phyloP scores from a whole-genome alignment of 1,139 yeast genomes.

The Nakaseomyces bracarensis region DNA sequence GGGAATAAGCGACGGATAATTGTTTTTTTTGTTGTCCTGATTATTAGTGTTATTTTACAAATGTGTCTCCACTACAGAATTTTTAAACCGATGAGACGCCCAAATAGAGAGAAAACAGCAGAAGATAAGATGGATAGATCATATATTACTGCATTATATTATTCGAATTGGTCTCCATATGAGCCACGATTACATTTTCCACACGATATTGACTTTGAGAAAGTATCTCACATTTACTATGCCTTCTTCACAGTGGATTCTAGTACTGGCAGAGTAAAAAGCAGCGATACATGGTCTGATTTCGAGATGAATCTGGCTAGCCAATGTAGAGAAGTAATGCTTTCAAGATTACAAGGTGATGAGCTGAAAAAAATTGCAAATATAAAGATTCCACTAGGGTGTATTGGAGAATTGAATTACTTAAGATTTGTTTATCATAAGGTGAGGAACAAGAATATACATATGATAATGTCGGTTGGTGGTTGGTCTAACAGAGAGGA shows the following conservation, averaged over 20 bases:
- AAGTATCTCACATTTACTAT: slow-evolving; percentile 62
- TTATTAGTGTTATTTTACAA: slow-evolving; percentile 9
- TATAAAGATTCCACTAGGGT: slow-evolving; percentile 36
- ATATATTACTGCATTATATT: slow-evolving; percentile 35
- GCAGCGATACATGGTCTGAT: slow-evolving; percentile 67
- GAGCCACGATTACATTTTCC: slow-evolving; percentile 51
- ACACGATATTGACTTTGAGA: slow-evolving; percentile 49
- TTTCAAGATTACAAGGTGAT: not conserved
- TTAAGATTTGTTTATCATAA: slow-evolving; percentile 35
- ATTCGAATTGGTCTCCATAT: slow-evolving; percentile 70
- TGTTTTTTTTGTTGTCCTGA: not conserved
- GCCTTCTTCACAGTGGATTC: slow-evolving; percentile 62
- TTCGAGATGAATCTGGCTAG: slow-evolving; percentile 35
- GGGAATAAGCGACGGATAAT: not conserved
- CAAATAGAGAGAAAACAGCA: not conserved
- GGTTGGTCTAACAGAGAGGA: slow-evolving; percentile 67
- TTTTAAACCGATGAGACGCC: slow-evolving; percentile 10
- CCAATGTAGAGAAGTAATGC: slow-evolving; percentile 5
- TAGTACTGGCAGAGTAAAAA: slow-evolving; percentile 43
- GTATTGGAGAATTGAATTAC: slow-evolving; percentile 47
- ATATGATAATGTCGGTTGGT: slow-evolving; percentile 69
- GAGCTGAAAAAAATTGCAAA: not conserved
- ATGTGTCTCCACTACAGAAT: slow-evolving; percentile 15
- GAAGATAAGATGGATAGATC: slow-evolving; percentile 8
- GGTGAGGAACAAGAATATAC: slow-evolving; percentile 40